phyloP scores from a whole-genome alignment of 305 asterid species.

The Rubia peregrina region DNA sequence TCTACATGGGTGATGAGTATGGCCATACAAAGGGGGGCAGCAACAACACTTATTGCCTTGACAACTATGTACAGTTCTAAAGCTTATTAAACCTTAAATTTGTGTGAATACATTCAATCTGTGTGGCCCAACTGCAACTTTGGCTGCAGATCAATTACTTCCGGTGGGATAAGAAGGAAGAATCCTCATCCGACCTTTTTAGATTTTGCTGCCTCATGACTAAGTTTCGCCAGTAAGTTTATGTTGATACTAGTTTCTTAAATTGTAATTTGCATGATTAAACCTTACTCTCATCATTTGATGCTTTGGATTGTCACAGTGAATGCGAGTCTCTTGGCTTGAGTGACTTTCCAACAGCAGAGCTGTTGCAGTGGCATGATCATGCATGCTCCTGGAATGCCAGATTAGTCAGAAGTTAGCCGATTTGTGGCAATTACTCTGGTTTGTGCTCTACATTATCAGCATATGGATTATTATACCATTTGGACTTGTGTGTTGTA shows the following conservation, averaged over 20 bases:
- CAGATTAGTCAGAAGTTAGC: conserved; percentile 86
- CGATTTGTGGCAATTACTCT: conserved; percentile 82
- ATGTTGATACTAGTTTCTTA: neutral
- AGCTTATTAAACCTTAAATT: conserved; percentile 8
- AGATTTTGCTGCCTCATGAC: conserved; percentile 75
- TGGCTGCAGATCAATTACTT: conserved; percentile 79
- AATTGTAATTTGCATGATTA: neutral
- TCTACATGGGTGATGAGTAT: conserved; percentile 94
- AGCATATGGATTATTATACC: neutral
- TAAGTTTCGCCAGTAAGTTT: conserved; percentile 62
- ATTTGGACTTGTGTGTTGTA: neutral
- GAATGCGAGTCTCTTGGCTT: conserved; percentile 92
- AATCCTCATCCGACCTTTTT: conserved; percentile 62
- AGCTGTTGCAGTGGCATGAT: conserved; percentile 92
- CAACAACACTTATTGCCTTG: conserved; percentile 95
- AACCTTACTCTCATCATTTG: conserved; percentile 7
- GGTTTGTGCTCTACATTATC: conserved; percentile 32
- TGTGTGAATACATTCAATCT: neutral
- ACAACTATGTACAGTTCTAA: conserved; percentile 57
- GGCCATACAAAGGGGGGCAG: conserved; percentile 98
- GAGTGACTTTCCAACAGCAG: conserved; percentile 54
- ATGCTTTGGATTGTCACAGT: conserved; percentile 29
- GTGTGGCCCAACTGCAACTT: conserved; percentile 16
- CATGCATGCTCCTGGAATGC: conserved; percentile 63
- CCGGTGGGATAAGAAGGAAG: conserved; percentile 93